Evolutionary conservation across 2,329 filamentous ascomycete genomes (phyloP).

Genomic region (Chaetomium globosum): DNA sequence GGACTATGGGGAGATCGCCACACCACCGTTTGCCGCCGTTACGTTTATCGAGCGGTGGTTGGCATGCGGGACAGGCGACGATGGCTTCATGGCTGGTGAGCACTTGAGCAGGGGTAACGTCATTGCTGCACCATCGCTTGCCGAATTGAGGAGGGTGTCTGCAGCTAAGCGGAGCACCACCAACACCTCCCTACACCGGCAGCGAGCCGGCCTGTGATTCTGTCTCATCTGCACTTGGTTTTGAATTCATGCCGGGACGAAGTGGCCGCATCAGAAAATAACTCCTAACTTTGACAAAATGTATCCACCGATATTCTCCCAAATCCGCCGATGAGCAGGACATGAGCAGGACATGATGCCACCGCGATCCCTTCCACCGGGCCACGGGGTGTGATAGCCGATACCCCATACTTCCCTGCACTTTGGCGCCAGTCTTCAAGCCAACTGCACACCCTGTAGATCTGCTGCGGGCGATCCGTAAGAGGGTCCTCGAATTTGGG

Average conservation of each 20-base stretch:
- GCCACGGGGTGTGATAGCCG: background rate
- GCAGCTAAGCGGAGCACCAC: background rate
- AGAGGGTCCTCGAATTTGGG: background rate
- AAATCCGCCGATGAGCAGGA: background rate
- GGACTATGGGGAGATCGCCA: conserved; percentile 6
- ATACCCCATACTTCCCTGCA: background rate
- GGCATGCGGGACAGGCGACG: conserved; percentile 10
- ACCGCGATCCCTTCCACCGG: background rate
- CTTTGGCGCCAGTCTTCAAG: background rate
- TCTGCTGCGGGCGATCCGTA: conserved; percentile 8
- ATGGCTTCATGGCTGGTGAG: conserved; percentile 26
- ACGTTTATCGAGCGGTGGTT: background rate
- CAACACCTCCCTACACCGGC: too few relatives aligned
- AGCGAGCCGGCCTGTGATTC: background rate
- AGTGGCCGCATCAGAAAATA: background rate
- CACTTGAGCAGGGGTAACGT: conserved; percentile 26
- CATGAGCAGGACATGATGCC: background rate
- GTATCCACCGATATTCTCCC: background rate
- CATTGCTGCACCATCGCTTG: conserved; percentile 36
- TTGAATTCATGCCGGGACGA: background rate
- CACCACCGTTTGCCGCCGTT: conserved; percentile 18
- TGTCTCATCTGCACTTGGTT: conserved; percentile 4
- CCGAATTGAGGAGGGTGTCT: conserved; percentile 21
- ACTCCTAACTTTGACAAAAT: background rate
- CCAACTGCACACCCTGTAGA: conserved; percentile 11